Evolutionary conservation across 345 rosid genomes (phyloP).

Genomic region (Populus deltoides): DNA sequence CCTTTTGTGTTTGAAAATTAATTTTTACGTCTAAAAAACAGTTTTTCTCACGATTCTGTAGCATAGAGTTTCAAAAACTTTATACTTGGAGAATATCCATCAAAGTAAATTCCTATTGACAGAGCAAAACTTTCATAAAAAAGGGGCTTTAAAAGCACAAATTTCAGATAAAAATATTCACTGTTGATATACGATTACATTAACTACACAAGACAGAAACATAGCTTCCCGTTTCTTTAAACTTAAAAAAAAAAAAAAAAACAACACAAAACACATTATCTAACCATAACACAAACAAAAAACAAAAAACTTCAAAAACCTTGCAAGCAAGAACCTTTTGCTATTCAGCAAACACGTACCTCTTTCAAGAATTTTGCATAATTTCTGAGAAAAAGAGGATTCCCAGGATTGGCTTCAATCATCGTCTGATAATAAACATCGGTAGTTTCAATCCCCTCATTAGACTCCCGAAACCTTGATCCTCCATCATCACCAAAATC

Average conservation of each 20-base stretch:
- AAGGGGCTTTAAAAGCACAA: not conserved
- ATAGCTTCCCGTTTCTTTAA: not conserved
- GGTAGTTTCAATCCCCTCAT: slow-evolving; percentile 37
- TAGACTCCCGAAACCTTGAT: slow-evolving; percentile 33
- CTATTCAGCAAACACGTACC: slow-evolving; percentile 29
- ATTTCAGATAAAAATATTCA: not conserved
- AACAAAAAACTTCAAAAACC: not conserved
- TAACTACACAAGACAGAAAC: not conserved
- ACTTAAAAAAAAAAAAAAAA: not conserved
- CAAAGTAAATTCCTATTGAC: not conserved
- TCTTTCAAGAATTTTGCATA: slow-evolving; percentile 89
- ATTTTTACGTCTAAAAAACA: not conserved
- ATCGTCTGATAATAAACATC: slow-evolving; percentile 69
- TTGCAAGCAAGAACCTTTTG: not conserved
- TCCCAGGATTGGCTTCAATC: slow-evolving; percentile 86
- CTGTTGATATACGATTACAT: not conserved
- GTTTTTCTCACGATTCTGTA: not conserved
- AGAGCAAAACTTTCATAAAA: not conserved
- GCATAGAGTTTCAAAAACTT: not conserved
- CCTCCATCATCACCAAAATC: slow-evolving; percentile 35
- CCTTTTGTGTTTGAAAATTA: not conserved
- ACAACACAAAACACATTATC: not conserved
- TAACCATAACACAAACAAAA: not conserved
- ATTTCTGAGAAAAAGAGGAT: slow-evolving; percentile 68
- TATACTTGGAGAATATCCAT: not conserved